Percentiles rank a stretch among this genome's conserved stretches.
Conservation (phyloP, 352 stramenopile genomes). For the Halophytophthora batemanensis region DNA sequence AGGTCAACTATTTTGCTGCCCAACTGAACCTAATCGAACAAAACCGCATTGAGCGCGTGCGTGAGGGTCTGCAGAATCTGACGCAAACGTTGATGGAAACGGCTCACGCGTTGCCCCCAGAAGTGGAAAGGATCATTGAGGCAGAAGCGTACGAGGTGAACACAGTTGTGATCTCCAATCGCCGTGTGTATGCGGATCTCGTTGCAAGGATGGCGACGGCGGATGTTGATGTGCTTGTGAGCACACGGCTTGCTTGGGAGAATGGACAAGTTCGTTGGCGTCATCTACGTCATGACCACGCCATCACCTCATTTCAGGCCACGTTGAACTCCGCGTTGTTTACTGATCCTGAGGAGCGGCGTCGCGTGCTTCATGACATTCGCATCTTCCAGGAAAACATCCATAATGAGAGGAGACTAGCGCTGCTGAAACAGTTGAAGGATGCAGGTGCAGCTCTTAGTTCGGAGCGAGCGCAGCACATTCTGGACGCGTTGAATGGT, state of each 20-base stretch:
- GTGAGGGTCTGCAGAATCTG: slow-evolving; percentile 32
- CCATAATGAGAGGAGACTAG: slow-evolving; percentile 53
- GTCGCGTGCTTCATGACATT: slow-evolving; percentile 52
- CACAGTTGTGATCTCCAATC: slow-evolving; percentile 78
- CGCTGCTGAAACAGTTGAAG: slow-evolving; percentile 45
- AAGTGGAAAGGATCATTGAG: slow-evolving; percentile 78
- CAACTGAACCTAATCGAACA: slow-evolving; percentile 55
- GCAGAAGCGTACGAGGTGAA: slow-evolving; percentile 76
- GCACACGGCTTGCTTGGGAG: slow-evolving; percentile 63
- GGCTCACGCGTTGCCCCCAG: slow-evolving; percentile 49
- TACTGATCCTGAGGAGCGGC: slow-evolving; percentile 63
- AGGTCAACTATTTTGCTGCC: slow-evolving; percentile 38
- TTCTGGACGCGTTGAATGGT: slow-evolving; percentile 40
- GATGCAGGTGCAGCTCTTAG: slow-evolving; percentile 38
- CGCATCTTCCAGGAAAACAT: slow-evolving; percentile 41
- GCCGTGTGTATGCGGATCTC: slow-evolving; percentile 68
- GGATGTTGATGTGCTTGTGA: slow-evolving; percentile 67
- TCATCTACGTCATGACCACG: slow-evolving; percentile 69
- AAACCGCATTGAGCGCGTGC: slow-evolving; percentile 40
- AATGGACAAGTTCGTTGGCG: slow-evolving; percentile 61
- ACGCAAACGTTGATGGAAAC: slow-evolving; percentile 66
- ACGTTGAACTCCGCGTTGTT: slow-evolving; percentile 62
- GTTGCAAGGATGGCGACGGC: slow-evolving; percentile 58
- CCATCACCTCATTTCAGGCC: slow-evolving; percentile 53
- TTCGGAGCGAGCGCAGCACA: slow-evolving; percentile 29